Evolutionary conservation across 305 asterid genomes (phyloP).

Genomic region (Fraxinus nigra): DNA sequence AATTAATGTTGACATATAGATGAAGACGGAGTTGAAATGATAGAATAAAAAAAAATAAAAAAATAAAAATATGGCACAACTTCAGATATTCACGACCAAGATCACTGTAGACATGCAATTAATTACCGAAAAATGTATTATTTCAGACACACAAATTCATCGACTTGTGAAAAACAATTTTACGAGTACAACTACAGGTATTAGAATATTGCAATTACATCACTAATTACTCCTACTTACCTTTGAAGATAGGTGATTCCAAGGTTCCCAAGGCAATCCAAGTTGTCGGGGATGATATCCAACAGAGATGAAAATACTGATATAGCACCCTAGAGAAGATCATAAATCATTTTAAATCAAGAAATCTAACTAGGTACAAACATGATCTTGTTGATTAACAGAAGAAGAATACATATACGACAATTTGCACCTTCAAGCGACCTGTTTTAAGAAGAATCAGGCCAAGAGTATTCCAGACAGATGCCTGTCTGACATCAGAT

Average conservation of each 20-base stretch:
- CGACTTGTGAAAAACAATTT: background rate
- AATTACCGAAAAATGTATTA: background rate
- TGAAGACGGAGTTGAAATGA: constrained; percentile 2
- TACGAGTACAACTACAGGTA: background rate
- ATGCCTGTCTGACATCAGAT: constrained; percentile 79
- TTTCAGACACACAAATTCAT: background rate
- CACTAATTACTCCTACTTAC: constrained; percentile 35
- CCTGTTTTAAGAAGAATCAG: constrained; percentile 77
- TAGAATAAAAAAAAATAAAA: background rate
- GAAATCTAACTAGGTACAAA: constrained; percentile 17
- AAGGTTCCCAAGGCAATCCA: constrained; percentile 93
- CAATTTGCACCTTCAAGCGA: constrained; percentile 71
- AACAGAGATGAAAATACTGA: constrained; percentile 73
- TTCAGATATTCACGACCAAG: too few species aligned
- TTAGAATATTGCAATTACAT: constrained; percentile 13
- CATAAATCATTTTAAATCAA: constrained; percentile 30
- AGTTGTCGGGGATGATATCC: constrained; percentile 67
- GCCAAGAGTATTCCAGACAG: constrained; percentile 89
- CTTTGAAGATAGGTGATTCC: constrained; percentile 88
- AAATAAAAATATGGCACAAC: background rate
- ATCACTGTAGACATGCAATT: background rate
- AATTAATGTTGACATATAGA: constrained; percentile 20
- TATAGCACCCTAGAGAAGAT: constrained; percentile 74
- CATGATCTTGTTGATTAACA: constrained; percentile 11
- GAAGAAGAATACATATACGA: constrained; percentile 10